A percentile compares a stretch with the other conserved stretches of the same genome.
These are phyloP conservation scores for Lenwebbia sp. DNA, from an alignment of 345 rosid species.

Conservation along the genomic window DNA sequence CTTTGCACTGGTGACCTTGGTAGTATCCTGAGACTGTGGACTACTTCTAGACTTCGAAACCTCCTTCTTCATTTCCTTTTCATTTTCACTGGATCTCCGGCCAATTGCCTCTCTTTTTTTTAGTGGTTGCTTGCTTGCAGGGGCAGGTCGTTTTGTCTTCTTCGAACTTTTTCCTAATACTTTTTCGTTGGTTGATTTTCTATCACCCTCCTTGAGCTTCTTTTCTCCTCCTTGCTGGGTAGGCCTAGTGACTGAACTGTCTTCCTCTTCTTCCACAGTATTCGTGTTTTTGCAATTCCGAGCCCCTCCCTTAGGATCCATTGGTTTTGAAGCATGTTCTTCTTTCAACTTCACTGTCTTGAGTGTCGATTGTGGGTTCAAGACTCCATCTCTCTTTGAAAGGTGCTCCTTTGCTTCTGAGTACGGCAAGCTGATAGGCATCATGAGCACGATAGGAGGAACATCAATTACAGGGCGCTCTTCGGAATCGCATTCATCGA, in stretches of 20 bases:
- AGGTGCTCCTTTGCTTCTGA: slow-evolving; percentile 12
- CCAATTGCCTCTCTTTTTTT: slow-evolving; percentile 16
- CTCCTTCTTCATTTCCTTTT: slow-evolving; percentile 19
- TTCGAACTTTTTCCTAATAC: slow-evolving; percentile 14
- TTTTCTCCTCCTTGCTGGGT: slow-evolving; percentile 16
- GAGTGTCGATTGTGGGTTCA: slow-evolving; percentile 5
- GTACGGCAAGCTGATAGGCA: background rate
- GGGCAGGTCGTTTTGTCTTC: slow-evolving; percentile 16
- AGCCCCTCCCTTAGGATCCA: slow-evolving; percentile 13
- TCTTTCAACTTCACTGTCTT: slow-evolving; percentile 22
- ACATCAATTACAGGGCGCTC: background rate
- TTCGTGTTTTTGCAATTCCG: background rate
- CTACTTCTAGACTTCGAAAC: slow-evolving; percentile 23
- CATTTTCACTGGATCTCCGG: slow-evolving; percentile 16
- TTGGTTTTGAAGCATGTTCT: slow-evolving; percentile 15
- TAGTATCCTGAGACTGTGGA: slow-evolving; percentile 22
- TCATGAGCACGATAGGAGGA: background rate
- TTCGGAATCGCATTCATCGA: background rate
- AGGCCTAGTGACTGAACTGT: slow-evolving; percentile 6
- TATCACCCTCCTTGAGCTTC: slow-evolving; percentile 1
- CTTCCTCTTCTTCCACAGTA: slow-evolving; percentile 13
- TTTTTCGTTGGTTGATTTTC: slow-evolving; percentile 22
- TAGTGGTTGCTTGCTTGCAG: slow-evolving; percentile 8
- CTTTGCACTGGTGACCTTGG: slow-evolving; percentile 14
- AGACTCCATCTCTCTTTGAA: slow-evolving; percentile 6